phyloP scores from a whole-genome alignment of 2,329 filamentous ascomycete genomes.

The Alternaria ventricosa region DNA sequence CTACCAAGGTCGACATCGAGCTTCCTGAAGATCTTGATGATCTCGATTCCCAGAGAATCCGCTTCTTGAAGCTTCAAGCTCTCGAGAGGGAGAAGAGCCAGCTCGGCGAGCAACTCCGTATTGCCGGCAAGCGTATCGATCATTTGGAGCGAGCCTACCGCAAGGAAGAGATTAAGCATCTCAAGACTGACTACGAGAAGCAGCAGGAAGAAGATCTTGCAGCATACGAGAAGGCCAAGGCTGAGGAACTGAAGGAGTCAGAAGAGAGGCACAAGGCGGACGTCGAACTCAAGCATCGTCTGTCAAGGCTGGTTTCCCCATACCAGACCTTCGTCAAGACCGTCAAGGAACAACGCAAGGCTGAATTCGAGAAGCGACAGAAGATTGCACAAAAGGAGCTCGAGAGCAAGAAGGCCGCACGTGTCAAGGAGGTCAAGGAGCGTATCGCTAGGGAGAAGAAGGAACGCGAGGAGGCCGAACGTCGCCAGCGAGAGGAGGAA shows the following conservation, averaged over 20 bases:
- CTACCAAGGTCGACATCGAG: conserved; percentile 85
- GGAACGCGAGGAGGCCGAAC: conserved; percentile 84
- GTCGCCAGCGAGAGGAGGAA: conserved; percentile 79
- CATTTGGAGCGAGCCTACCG: conserved; percentile 97
- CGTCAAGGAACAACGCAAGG: conserved; percentile 84
- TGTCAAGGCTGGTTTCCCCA: conserved; percentile 79
- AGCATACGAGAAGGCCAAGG: conserved; percentile 80
- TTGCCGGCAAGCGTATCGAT: conserved; percentile 94
- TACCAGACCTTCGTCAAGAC: conserved; percentile 86
- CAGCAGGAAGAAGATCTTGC: conserved; percentile 81
- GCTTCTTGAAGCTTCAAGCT: conserved; percentile 92
- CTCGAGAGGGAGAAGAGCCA: conserved; percentile 98
- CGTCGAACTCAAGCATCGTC: conserved; percentile 90
- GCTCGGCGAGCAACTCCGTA: conserved; percentile 85
- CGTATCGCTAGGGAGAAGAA: conserved; percentile 80
- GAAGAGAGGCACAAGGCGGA: conserved; percentile 91
- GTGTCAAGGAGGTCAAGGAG: conserved; percentile 88
- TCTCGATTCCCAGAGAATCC: conserved; percentile 68
- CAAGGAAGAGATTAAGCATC: conserved; percentile 92
- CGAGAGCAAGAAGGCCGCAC: conserved; percentile 85
- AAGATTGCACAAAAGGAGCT: conserved; percentile 91
- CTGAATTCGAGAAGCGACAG: conserved; percentile 94
- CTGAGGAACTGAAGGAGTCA: conserved; percentile 77
- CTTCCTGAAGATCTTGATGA: conserved; percentile 79
- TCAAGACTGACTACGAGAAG: conserved; percentile 81